A percentile compares a stretch with the other conserved stretches of the same genome.
These are phyloP conservation scores for Botrytis porri DNA, from an alignment of 2,329 filamentous ascomycete species.

Conservation along the genomic window DNA sequence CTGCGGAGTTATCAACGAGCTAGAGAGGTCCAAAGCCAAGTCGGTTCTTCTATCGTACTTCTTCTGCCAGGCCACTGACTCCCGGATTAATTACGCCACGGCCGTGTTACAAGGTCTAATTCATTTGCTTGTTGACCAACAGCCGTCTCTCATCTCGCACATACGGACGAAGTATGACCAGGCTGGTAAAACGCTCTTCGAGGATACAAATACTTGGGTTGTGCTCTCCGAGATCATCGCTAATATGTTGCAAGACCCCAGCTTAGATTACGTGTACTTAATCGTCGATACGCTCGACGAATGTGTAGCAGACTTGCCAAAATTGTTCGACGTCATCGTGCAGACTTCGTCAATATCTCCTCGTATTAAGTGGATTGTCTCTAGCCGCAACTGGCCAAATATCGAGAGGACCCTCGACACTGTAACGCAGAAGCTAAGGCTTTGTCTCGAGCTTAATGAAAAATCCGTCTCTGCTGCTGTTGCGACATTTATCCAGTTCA, in stretches of 20 bases:
- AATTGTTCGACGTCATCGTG: neutral
- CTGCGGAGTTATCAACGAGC: constrained; percentile 7
- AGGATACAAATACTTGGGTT: too few species aligned
- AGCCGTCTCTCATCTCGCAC: constrained; percentile 7
- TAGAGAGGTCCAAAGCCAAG: too few species aligned
- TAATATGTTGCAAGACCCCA: too few species aligned
- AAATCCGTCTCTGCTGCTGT: neutral
- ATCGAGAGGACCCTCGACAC: neutral
- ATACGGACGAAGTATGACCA: constrained; percentile 1
- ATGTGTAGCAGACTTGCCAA: neutral
- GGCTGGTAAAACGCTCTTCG: too few species aligned
- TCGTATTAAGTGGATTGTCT: constrained; percentile 3
- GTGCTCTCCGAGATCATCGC: too few species aligned
- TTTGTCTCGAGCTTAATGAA: constrained; percentile 8
- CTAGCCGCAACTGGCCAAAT: neutral
- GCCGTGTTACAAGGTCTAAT: constrained; percentile 5
- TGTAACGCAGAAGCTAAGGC: neutral
- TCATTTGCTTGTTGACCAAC: constrained; percentile 11
- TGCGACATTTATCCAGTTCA: neutral
- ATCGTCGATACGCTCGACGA: neutral
- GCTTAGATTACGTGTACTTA: too few species aligned
- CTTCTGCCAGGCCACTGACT: constrained; percentile 10
- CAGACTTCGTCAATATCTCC: neutral
- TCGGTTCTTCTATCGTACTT: constrained; percentile 9
- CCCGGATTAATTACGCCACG: neutral